These are phyloP conservation scores for Rhizopogon roseolus DNA, from an alignment of 768 basidiomycete species.

Conservation along the genomic window DNA sequence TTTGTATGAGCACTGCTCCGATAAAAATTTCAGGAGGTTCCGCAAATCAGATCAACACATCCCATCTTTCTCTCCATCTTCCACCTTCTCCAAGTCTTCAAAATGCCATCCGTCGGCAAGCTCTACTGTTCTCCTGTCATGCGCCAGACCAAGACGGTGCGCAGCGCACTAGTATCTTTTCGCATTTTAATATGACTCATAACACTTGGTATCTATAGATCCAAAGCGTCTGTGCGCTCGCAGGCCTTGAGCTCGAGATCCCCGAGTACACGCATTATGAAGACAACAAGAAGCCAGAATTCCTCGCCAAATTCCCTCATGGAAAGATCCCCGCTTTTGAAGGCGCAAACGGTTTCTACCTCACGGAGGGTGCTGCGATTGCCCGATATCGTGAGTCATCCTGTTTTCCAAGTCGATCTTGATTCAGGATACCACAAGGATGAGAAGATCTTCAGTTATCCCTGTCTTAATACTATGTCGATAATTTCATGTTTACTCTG, in stretches of 20 bases:
- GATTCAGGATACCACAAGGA: slow-evolving; percentile 13
- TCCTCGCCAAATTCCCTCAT: slow-evolving; percentile 68
- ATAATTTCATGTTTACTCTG: slow-evolving; percentile 25
- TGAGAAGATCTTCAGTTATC: slow-evolving; percentile 56
- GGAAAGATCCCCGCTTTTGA: slow-evolving; percentile 87
- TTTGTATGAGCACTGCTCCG: slow-evolving; percentile 5
- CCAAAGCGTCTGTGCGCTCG: slow-evolving; percentile 54
- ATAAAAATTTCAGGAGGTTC: slow-evolving; percentile 13
- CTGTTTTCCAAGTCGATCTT: not conserved
- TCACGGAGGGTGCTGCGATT: slow-evolving; percentile 78
- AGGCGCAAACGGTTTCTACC: slow-evolving; percentile 66
- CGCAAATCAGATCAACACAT: not conserved
- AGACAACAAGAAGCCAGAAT: slow-evolving; percentile 69
- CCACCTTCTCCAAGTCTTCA: slow-evolving; percentile 19
- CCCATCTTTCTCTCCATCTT: slow-evolving; percentile 10
- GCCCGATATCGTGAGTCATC: slow-evolving; percentile 71
- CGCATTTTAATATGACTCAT: not conserved
- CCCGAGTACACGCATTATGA: slow-evolving; percentile 53
- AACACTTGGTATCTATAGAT: slow-evolving; percentile 28
- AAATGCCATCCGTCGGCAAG: slow-evolving; percentile 60
- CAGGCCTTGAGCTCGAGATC: slow-evolving; percentile 51
- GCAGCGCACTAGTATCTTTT: slow-evolving; percentile 4
- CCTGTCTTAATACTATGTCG: slow-evolving; percentile 68
- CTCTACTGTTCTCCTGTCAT: slow-evolving; percentile 58
- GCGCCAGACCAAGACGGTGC: slow-evolving; percentile 43